phyloP scores from a whole-genome alignment of 1,284 basidiomycete genomes.

The Heterobasidion parviporum region DNA sequence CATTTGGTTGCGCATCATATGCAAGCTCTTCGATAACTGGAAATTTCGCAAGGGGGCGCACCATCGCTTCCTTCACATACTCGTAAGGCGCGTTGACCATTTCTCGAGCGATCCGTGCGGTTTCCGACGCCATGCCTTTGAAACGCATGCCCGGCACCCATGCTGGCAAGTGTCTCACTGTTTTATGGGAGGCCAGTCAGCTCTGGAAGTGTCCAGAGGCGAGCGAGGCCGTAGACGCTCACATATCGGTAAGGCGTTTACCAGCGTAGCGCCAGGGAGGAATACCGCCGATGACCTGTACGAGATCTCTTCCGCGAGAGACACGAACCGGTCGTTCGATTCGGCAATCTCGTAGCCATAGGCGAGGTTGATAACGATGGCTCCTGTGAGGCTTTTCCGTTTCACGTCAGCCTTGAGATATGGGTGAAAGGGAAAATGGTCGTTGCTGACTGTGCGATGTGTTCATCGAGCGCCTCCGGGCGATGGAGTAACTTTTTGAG shows the following conservation, averaged over 20 bases:
- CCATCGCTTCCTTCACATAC: neutral
- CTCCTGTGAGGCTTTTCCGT: neutral
- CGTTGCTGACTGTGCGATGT: neutral
- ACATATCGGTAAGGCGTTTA: neutral
- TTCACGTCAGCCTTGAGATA: neutral
- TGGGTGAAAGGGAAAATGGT: no score
- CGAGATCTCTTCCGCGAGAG: neutral
- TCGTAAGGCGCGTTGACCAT: neutral
- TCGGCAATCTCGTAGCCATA: neutral
- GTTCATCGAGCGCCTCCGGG: neutral
- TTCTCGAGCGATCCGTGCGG: neutral
- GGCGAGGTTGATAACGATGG: neutral
- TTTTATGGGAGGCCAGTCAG: neutral
- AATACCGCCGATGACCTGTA: neutral
- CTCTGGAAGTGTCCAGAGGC: neutral
- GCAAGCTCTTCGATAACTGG: neutral
- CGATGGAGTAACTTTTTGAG: neutral
- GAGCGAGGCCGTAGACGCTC: neutral
- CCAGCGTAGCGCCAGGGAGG: neutral
- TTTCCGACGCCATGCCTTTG: neutral
- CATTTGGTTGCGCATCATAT: neutral
- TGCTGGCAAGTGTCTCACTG: neutral
- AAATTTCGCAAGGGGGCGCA: neutral
- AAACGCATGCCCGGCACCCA: neutral
- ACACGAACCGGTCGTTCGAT: neutral